Percentiles rank a stretch among this genome's conserved stretches.
These are phyloP conservation scores for Tylopilus sp. DNA, from an alignment of 1,284 basidiomycete species.

Conservation along the genomic window DNA sequence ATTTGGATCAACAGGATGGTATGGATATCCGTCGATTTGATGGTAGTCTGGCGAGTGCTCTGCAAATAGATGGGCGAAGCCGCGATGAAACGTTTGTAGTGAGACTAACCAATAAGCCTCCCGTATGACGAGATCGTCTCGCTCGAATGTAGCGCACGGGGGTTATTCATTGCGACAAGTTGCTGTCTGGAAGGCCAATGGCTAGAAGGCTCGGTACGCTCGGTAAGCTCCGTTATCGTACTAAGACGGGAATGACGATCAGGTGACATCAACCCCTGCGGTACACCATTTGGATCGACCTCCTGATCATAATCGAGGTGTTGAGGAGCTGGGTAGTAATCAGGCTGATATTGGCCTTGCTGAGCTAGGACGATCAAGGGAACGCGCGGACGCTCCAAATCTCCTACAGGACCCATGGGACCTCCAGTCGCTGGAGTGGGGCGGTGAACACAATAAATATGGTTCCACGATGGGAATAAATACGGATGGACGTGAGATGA, in stretches of 20 bases:
- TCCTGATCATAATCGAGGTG: conserved; percentile 20
- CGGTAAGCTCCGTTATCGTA: conserved; percentile 62
- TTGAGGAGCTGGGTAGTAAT: conserved; percentile 28
- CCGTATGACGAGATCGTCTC: conserved; percentile 60
- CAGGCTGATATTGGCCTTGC: conserved; percentile 39
- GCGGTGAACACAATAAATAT: conserved; percentile 17
- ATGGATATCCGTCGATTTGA: conserved; percentile 11
- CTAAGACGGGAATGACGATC: conserved; percentile 41
- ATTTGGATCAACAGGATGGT: conserved; percentile 48
- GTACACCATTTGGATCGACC: conserved; percentile 14
- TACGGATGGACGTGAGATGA: conserved; percentile 10
- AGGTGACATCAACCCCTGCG: conserved; percentile 22
- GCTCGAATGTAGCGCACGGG: conserved; percentile 37
- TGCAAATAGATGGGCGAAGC: conserved; percentile 12
- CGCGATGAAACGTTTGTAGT: neutral
- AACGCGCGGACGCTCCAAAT: conserved; percentile 40
- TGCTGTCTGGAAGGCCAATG: conserved; percentile 41
- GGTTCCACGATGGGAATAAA: conserved; percentile 4
- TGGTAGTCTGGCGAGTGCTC: conserved; percentile 14
- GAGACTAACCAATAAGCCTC: conserved; percentile 48
- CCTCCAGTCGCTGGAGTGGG: conserved; percentile 14
- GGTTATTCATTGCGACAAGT: conserved; percentile 36
- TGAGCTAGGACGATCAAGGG: conserved; percentile 56
- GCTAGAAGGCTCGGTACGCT: conserved; percentile 53
- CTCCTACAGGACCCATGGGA: conserved; percentile 10